Evolutionary conservation across 2,329 filamentous ascomycete genomes (phyloP).

Genomic region (Xylaria sp.): DNA sequence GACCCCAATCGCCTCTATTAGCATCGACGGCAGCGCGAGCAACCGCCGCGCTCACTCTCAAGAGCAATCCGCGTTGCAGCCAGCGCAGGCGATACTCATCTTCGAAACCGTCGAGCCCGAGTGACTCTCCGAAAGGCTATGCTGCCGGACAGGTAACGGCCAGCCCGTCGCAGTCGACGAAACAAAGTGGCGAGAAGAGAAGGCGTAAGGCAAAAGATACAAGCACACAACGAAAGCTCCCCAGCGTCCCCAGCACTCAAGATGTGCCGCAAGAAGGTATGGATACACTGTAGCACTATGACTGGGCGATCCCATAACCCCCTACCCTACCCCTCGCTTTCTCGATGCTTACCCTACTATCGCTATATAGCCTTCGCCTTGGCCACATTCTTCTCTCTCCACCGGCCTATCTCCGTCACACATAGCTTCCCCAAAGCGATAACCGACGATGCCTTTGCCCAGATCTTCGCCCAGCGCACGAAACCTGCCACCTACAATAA

Average conservation of each 20-base stretch:
- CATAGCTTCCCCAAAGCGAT: conserved; percentile 80
- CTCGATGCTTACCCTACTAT: conserved; percentile 38
- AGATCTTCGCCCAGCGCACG: conserved; percentile 77
- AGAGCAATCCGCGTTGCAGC: conserved; percentile 55
- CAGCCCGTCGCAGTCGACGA: conserved; percentile 56
- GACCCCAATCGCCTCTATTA: conserved; percentile 59
- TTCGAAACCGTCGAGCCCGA: conserved; percentile 71
- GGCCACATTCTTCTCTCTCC: conserved; percentile 94
- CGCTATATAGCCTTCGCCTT: conserved; percentile 77
- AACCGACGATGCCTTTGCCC: conserved; percentile 79
- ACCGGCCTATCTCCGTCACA: conserved; percentile 91
- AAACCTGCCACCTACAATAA: conserved; percentile 64
- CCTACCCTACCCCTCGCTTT: not conserved
- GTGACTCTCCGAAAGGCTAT: conserved; percentile 65
- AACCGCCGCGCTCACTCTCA: conserved; percentile 50
- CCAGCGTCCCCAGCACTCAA: conserved; percentile 79
- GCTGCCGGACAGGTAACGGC: conserved; percentile 62
- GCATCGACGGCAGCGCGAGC: conserved; percentile 56
- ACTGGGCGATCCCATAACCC: not conserved
- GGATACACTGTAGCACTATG: conserved; percentile 39
- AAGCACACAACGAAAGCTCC: conserved; percentile 67
- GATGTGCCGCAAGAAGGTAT: conserved; percentile 75
- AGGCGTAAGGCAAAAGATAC: conserved; percentile 69
- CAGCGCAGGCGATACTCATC: conserved; percentile 67
- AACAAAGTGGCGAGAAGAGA: conserved; percentile 64